These are phyloP conservation scores for Monilinia vaccinii-corymbosi DNA, from an alignment of 2,329 filamentous ascomycete genomes.

Conservation along the genomic window DNA sequence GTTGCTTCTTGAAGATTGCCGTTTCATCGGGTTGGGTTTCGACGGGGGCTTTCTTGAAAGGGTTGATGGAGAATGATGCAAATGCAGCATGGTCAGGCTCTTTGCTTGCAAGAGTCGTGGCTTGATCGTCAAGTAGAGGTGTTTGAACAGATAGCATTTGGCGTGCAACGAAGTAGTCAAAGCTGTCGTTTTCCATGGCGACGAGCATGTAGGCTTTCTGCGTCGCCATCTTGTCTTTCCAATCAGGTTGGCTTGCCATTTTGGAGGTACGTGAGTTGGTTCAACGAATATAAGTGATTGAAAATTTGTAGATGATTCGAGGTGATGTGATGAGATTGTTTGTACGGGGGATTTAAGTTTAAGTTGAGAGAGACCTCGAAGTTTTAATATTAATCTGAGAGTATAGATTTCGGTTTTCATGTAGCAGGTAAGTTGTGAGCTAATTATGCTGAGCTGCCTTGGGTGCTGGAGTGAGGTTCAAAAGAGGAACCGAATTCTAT, in stretches of 20 bases:
- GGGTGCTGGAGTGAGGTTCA: neutral
- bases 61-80: neutral
- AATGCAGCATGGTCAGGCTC: neutral
- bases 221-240: neutral
- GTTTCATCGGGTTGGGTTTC: neutral
- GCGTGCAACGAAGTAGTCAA: neutral
- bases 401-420: neutral
- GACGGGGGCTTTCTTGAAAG: neutral
- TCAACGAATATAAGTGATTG: neutral
- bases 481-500: neutral
- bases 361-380: neutral
- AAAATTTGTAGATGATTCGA: neutral
- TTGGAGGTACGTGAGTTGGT: neutral
- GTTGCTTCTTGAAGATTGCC: neutral
- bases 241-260: neutral
- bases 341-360: neutral
- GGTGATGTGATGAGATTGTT: neutral
- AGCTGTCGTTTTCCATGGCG: neutral
- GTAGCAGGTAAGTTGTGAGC: neutral
- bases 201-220: neutral
- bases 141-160: neutral
- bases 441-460: neutral
- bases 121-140: neutral
- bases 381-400: neutral
- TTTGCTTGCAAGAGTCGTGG: neutral